Evolutionary conservation across 2,329 filamentous ascomycete genomes (phyloP).

Genomic region (Colletotrichum godetiae): DNA sequence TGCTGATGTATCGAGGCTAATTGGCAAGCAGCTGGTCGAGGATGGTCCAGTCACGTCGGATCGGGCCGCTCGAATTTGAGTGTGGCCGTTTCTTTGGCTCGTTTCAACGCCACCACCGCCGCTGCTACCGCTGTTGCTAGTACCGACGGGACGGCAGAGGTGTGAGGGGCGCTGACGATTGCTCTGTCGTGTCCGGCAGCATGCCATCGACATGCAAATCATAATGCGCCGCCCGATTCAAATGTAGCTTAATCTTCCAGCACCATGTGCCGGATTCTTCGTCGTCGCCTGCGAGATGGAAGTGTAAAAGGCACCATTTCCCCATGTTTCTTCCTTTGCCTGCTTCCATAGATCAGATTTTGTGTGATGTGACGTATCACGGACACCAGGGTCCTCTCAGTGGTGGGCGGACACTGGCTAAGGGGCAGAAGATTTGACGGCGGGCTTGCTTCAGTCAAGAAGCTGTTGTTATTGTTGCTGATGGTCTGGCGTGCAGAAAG

Average conservation of each 20-base stretch:
- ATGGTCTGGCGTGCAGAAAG: conserved; percentile 31
- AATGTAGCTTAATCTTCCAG: conserved; percentile 1
- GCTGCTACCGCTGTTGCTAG: not conserved
- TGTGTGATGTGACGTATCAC: conserved; percentile 62
- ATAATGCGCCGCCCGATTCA: not conserved
- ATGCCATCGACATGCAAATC: conserved; percentile 21
- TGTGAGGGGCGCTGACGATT: conserved; percentile 2
- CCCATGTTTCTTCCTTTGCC: conserved; percentile 41
- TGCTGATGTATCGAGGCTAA: not conserved
- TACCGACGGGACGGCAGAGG: conserved; percentile 1
- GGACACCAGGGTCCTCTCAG: conserved; percentile 39
- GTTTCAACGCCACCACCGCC: not conserved
- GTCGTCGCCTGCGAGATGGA: conserved; percentile 43
- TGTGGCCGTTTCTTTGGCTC: not conserved
- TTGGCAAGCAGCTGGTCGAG: conserved; percentile 20
- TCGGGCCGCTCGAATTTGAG: conserved; percentile 41
- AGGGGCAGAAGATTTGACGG: conserved; percentile 2
- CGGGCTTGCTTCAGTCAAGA: not conserved
- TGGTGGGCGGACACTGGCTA: not conserved
- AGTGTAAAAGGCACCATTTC: conserved; percentile 40
- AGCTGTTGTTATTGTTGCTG: conserved; percentile 15
- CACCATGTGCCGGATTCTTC: not conserved
- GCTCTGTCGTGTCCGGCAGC: conserved; percentile 6
- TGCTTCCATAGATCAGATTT: conserved; percentile 56
- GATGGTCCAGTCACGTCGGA: conserved; percentile 39